These are phyloP conservation scores for Triticum dicoccoides DNA, from an alignment of 176 grass and related monocot genomes.

Conservation along the genomic window DNA sequence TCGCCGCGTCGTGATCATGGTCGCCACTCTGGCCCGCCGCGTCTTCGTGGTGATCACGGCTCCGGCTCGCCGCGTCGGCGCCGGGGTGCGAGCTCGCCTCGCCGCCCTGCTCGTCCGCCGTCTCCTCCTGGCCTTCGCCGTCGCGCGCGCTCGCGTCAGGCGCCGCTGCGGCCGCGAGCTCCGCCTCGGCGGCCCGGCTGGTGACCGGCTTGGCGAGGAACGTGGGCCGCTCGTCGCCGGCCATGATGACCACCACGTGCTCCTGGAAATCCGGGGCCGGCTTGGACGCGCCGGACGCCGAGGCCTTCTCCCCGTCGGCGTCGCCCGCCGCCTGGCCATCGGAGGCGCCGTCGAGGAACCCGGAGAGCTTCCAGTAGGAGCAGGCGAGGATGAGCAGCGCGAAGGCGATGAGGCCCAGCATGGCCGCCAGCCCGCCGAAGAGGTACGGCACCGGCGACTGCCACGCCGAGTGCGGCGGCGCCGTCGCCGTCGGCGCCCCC, in stretches of 20 bases:
- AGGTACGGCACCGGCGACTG: slow-evolving; percentile 87
- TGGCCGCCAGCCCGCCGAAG: slow-evolving; percentile 76
- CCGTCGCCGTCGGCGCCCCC: slow-evolving; percentile 21
- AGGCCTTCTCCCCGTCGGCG: slow-evolving; percentile 21
- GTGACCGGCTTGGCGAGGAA: slow-evolving; percentile 51
- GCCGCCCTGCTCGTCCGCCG: neutral
- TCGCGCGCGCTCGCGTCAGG: neutral
- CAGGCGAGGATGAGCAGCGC: slow-evolving; percentile 91
- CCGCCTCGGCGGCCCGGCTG: slow-evolving; percentile 31
- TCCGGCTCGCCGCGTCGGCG: neutral
- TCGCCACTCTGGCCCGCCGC: neutral
- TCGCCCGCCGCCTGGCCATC: slow-evolving; percentile 2
- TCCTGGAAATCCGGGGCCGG: neutral
- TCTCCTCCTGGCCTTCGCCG: neutral
- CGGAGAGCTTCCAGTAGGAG: slow-evolving; percentile 93
- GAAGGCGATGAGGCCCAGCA: slow-evolving; percentile 84
- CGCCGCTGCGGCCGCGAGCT: slow-evolving; percentile 1
- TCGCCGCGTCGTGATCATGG: neutral
- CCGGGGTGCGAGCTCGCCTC: neutral
- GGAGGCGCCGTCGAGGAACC: slow-evolving; percentile 47
- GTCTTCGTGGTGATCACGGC: neutral
- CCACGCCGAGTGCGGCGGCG: slow-evolving; percentile 59
- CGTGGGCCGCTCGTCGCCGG: slow-evolving; percentile 53
- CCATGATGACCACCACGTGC: slow-evolving; percentile 49
- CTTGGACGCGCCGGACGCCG: neutral